phyloP scores from a whole-genome alignment of 768 basidiomycete species.

The Leccinellum albellum region DNA sequence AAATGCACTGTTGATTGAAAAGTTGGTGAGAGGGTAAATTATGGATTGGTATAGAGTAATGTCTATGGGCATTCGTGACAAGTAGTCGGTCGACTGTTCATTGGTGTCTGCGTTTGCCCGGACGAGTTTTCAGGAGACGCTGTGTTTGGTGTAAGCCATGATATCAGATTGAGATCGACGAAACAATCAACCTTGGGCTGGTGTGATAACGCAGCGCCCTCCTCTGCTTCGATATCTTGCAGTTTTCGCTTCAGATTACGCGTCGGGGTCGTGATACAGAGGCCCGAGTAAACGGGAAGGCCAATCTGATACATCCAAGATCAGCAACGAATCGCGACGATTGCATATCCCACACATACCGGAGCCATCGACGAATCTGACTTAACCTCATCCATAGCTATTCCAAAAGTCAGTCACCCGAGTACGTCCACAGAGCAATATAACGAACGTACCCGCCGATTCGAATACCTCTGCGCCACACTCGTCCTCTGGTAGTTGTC shows the following conservation, averaged over 20 bases:
- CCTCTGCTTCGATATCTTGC: constrained; percentile 14
- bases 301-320: constrained; percentile 2
- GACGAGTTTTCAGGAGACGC: constrained; percentile 16
- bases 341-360: constrained; percentile 11
- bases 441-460: constrained; percentile 13
- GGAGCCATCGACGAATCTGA: constrained; percentile 10
- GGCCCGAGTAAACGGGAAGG: constrained; percentile 10
- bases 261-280: constrained; percentile 24
- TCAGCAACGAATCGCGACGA: not conserved
- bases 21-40: not conserved
- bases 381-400: constrained; percentile 8
- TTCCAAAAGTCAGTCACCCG: not conserved
- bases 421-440: not conserved
- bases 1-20: not conserved
- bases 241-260: constrained; percentile 23
- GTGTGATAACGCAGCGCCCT: not conserved
- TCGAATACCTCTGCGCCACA: constrained; percentile 12
- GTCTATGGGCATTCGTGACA: constrained; percentile 1
- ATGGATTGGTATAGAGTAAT: constrained; percentile 6
- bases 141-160: constrained; percentile 1
- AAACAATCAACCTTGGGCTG: constrained; percentile 19
- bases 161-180: not conserved
- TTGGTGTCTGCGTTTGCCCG: constrained; percentile 9
- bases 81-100: not conserved
- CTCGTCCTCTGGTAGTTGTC: constrained; percentile 25